phyloP scores from a whole-genome alignment of 305 asterid species.

The Salvia sclarea region DNA sequence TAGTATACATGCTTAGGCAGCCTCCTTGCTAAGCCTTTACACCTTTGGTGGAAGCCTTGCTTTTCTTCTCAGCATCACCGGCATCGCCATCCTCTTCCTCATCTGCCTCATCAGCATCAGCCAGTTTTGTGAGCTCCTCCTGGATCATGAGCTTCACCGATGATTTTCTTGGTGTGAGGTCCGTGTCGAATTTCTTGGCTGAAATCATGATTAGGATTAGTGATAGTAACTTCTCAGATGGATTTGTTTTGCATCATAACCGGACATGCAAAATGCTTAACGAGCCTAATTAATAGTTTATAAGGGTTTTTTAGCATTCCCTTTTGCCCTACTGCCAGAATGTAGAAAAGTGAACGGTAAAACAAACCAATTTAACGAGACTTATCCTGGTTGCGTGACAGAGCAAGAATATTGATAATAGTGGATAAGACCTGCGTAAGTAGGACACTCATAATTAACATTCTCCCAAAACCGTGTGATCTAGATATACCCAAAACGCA shows the following conservation, averaged over 20 bases:
- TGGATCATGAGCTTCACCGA: conserved; percentile 75
- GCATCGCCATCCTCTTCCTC: conserved; percentile 60
- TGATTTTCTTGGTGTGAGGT: conserved; percentile 61
- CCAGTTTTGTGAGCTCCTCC: conserved; percentile 77
- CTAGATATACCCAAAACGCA: background rate
- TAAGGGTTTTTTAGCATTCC: background rate
- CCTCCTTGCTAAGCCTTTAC: conserved; percentile 44
- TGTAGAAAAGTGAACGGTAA: background rate
- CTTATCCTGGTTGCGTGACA: background rate
- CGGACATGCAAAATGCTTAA: background rate
- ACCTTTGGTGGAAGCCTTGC: conserved; percentile 44
- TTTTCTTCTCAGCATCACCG: conserved; percentile 46
- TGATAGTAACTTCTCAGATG: background rate
- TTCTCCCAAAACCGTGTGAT: background rate
- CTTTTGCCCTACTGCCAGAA: background rate
- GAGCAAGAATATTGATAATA: background rate
- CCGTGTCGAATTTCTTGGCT: conserved; percentile 54
- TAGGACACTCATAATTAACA: background rate
- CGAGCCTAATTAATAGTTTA: background rate
- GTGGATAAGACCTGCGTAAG: background rate
- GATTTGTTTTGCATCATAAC: background rate
- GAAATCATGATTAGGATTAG: conserved; percentile 22
- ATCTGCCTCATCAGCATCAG: conserved; percentile 59
- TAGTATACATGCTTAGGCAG: conserved; percentile 35
- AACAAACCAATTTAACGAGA: background rate